These are phyloP conservation scores for Phytopythium boreale DNA, from an alignment of 352 stramenopile genomes.

Conservation along the genomic window DNA sequence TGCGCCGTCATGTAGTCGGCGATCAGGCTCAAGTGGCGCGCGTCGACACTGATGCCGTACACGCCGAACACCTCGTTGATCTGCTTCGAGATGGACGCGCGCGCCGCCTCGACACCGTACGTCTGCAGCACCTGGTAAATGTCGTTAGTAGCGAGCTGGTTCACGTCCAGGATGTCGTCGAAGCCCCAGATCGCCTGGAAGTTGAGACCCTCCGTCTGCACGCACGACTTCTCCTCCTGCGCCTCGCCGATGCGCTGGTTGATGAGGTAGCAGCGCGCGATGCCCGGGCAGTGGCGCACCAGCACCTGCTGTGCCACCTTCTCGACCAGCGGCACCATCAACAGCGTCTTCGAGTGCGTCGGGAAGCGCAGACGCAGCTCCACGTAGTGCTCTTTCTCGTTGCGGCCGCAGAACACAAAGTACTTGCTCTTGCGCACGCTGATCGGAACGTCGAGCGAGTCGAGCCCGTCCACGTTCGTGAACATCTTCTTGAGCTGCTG, in stretches of 20 bases:
- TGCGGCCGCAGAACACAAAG: constrained; percentile 80
- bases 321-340: constrained; percentile 89
- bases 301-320: constrained; percentile 83
- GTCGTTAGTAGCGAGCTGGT: constrained; percentile 97
- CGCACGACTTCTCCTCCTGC: constrained; percentile 80
- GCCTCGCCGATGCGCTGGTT: constrained; percentile 80
- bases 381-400: constrained; percentile 78
- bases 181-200: constrained; percentile 98
- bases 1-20: constrained; percentile 99
- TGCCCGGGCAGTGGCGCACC: constrained; percentile 85
- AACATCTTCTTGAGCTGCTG: constrained; percentile 39
- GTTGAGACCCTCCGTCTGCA: constrained; percentile 97
- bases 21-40: constrained; percentile 97
- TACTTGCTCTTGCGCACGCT: constrained; percentile 86
- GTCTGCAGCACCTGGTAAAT: constrained; percentile 95
- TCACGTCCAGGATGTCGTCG: constrained; percentile 92
- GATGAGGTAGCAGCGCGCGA: constrained; percentile 88
- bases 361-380: constrained; percentile 87
- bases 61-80: constrained; percentile 99
- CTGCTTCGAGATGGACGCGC: constrained; percentile 97
- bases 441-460: constrained; percentile 67
- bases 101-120: constrained; percentile 98
- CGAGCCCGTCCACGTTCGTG: constrained; percentile 42
- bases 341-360: constrained; percentile 84
- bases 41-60: constrained; percentile 99